These are phyloP conservation scores for Candida adriatica DNA, from an alignment of 805 yeast genomes.

Conservation along the genomic window DNA sequence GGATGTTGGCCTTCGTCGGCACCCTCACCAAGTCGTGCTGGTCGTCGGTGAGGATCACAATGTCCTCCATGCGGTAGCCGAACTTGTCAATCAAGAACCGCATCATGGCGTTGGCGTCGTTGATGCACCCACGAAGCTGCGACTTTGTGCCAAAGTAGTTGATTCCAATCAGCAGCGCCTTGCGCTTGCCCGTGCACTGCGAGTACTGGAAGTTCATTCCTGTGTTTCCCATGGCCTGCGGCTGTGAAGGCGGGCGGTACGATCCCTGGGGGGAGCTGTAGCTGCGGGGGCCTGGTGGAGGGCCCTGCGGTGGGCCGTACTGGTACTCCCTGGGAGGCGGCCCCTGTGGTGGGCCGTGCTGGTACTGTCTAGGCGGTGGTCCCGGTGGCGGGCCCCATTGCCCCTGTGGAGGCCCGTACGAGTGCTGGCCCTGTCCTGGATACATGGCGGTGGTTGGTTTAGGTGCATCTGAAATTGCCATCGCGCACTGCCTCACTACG, in stretches of 20 bases:
- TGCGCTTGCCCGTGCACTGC: conserved; percentile 52
- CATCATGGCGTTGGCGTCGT: conserved; percentile 50
- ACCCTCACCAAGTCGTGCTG: conserved; percentile 26
- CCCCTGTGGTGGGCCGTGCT: conserved; percentile 1
- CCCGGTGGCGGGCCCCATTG: conserved; percentile 2
- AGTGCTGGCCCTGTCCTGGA: conserved; percentile 11
- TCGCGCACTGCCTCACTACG: no score
- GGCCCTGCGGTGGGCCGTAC: background rate
- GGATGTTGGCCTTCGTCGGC: conserved; percentile 61
- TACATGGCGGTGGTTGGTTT: no score
- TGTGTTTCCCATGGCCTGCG: conserved; percentile 16
- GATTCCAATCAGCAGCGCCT: conserved; percentile 64
- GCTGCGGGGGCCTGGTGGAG: conserved; percentile 1
- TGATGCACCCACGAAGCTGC: conserved; percentile 60
- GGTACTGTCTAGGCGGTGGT: conserved; percentile 3
- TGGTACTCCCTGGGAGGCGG: conserved; percentile 2
- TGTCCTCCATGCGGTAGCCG: conserved; percentile 26
- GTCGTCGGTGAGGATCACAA: conserved; percentile 46
- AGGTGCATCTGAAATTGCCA: no score
- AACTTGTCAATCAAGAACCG: conserved; percentile 25
- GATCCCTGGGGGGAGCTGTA: conserved; percentile 13
- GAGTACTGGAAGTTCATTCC: conserved; percentile 37
- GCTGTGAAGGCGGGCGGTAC: conserved; percentile 14
- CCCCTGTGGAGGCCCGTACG: conserved; percentile 1
- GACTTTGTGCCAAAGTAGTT: conserved; percentile 55